Base-by-base conservation (phyloP, 2,329 filamentous ascomycete species). In the Nectriaceae sp. region DNA sequence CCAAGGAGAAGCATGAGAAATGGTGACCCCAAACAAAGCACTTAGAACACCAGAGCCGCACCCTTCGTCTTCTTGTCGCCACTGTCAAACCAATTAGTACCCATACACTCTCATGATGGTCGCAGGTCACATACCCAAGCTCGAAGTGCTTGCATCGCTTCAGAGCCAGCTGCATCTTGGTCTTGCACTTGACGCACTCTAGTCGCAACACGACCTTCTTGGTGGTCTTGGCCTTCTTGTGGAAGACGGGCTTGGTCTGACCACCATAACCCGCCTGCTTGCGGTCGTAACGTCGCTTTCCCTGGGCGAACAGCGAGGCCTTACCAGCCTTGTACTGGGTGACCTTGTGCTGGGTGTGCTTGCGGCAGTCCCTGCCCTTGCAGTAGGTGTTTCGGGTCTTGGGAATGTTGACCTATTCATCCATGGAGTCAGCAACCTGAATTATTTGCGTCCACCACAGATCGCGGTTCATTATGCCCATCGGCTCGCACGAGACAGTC, bases 11-110 rank as follows among this genome's bases (percentile, higher is more conserved):
- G 65, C 68, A 70, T 66, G 62, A 70, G 65, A 67, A 66, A 68
- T 66, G 68, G 64, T 70, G 65, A 68, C 65, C 65, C 67, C 63
- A 69, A 67, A 64, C 65, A 77, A 77, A 70, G 73, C 77, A 83
- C 80, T 87, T 96, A 99, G 86, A 99, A 99, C 71, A 99, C 94
- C 73, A 99, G 87, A 78, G 94, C 94, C 70, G 94, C 94, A 88
- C 94, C 94, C 91, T 99, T 99, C 70, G 94, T 99, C 90, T 99
- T 99, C 92, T 99, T 99, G 88, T 99, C 94, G 86, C 94, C 94
- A 87, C 94, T 96, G 67, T 69, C 64, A 48, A 57, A 54, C 51
- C 49, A 42, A 68, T 82, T 72, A 82, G 75, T 59, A 69, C 62
- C 18, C n/a, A 10, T 5, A 22, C 21, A 4, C 4, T 4, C 16